These are phyloP conservation scores for Tolypocladium nubicola DNA, from an alignment of 2,329 filamentous ascomycete species.

Conservation along the genomic window DNA sequence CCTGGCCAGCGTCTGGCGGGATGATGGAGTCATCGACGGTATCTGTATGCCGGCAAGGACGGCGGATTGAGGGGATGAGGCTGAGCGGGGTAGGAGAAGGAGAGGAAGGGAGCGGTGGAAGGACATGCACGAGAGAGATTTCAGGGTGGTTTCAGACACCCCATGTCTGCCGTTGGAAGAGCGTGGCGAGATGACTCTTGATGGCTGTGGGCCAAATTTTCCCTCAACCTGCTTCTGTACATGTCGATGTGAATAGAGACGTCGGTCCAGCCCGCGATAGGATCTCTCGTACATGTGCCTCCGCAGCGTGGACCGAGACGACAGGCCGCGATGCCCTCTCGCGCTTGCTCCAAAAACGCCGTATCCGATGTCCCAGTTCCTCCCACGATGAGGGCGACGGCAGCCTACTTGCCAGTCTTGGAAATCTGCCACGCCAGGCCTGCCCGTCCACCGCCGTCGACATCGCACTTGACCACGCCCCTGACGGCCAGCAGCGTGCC, in stretches of 20 bases:
- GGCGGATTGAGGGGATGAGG: too few relatives aligned
- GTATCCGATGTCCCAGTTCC: too few relatives aligned
- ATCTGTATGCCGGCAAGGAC: too few relatives aligned
- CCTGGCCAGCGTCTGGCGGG: too few relatives aligned
- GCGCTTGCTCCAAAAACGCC: not conserved
- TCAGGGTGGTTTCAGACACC: too few relatives aligned
- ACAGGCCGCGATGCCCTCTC: not conserved
- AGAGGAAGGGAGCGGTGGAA: too few relatives aligned
- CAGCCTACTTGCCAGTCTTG: not conserved
- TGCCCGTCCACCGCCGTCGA: conserved; percentile 6
- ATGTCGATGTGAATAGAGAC: not conserved
- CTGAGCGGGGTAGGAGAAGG: too few relatives aligned
- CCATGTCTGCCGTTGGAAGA: too few relatives aligned
- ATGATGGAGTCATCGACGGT: too few relatives aligned
- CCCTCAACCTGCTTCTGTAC: not conserved
- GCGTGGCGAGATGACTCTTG: not conserved
- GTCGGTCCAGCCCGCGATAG: too few relatives aligned
- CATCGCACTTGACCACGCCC: conserved; percentile 10
- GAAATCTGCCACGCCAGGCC: conserved; percentile 12
- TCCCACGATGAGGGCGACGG: not conserved
- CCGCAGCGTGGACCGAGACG: too few relatives aligned
- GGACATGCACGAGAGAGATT: not conserved
- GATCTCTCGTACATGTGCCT: too few relatives aligned
- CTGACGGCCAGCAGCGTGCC: conserved; percentile 10
- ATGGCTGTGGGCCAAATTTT: not conserved